Conservation (phyloP, 106 monocot species). For the Allium fistulosum region DNA sequence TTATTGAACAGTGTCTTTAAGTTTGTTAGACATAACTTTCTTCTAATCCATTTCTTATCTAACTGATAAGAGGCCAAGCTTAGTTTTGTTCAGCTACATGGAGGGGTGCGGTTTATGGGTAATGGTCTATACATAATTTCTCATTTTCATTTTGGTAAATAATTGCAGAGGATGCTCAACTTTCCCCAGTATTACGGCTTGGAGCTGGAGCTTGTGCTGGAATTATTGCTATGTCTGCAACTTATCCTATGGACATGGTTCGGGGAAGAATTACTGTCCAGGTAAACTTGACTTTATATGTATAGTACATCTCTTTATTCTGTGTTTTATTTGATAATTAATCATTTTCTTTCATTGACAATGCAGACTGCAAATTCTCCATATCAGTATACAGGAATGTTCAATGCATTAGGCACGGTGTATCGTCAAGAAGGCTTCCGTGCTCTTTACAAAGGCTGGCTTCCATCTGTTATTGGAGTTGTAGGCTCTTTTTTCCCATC, state of each 20-base stretch:
- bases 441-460: slow-evolving; percentile 97
- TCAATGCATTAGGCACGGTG: slow-evolving; percentile 73
- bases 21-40: too few relatives aligned
- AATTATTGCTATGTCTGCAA: slow-evolving; percentile 97
- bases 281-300: slow-evolving; percentile 20
- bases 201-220: slow-evolving; percentile 99
- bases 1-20: too few relatives aligned
- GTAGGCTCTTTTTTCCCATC: slow-evolving; percentile 35
- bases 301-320: too few relatives aligned
- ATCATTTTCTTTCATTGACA: neutral
- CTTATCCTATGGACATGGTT: slow-evolving; percentile 99
- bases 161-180: slow-evolving; percentile 78
- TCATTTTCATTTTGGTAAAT: too few relatives aligned
- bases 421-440: slow-evolving; percentile 86
- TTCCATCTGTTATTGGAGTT: slow-evolving; percentile 98
- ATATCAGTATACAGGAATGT: slow-evolving; percentile 86
- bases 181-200: slow-evolving; percentile 76
- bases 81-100: too few relatives aligned
- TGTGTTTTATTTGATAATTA: neutral
- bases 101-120: too few relatives aligned
- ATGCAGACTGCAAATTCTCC: slow-evolving; percentile 86
- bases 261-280: slow-evolving; percentile 96
- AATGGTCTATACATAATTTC: too few relatives aligned
- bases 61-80: too few relatives aligned
- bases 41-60: too few relatives aligned